Conservation (phyloP, 257 asterid genomes). For the Eucommia ulmoides region DNA sequence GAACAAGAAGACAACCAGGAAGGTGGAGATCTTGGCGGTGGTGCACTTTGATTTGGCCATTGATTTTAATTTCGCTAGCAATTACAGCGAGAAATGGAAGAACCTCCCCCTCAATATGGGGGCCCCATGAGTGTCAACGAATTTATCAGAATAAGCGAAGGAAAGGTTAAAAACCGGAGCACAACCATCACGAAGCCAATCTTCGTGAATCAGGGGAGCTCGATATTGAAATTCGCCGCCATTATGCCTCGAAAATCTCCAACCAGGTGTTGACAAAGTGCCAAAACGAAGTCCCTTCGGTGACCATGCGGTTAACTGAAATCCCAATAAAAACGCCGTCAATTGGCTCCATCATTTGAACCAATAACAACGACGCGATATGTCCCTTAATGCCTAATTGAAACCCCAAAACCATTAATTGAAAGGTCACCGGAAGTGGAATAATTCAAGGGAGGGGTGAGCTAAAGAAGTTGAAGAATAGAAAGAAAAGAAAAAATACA, state of each 20-base stretch:
- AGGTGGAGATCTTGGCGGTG: slow-evolving; percentile 18
- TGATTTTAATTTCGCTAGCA: slow-evolving; percentile 16
- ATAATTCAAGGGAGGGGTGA: too few species aligned
- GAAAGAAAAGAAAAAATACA: too few species aligned
- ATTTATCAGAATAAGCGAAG: slow-evolving; percentile 14
- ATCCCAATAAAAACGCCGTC: slow-evolving; percentile 28
- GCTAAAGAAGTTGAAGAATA: too few species aligned
- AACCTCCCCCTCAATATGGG: slow-evolving; percentile 17
- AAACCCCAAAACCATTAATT: too few species aligned
- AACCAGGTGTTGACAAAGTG: slow-evolving; percentile 20
- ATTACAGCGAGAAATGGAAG: slow-evolving; percentile 15
- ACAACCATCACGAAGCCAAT: slow-evolving; percentile 18
- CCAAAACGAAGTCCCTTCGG: slow-evolving; percentile 29
- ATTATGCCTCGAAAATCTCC: slow-evolving; percentile 11
- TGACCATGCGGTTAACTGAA: slow-evolving; percentile 15
- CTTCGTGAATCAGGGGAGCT: slow-evolving; percentile 11
- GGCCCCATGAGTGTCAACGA: slow-evolving; percentile 4
- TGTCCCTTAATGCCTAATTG: too few species aligned
- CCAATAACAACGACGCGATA: slow-evolving; percentile 12
- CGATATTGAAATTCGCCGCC: slow-evolving; percentile 7
- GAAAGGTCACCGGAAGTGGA: too few species aligned
- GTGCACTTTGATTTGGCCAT: slow-evolving; percentile 19
- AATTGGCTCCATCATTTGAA: slow-evolving; percentile 19
- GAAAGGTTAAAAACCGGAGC: slow-evolving; percentile 14
- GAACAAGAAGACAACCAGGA: slow-evolving; percentile 23